Evolutionary conservation across 192 early-diverging fungal species (phyloP), one percentile per base, ranked within the genome.

Genomic region (Backusella tuberculispora): DNA sequence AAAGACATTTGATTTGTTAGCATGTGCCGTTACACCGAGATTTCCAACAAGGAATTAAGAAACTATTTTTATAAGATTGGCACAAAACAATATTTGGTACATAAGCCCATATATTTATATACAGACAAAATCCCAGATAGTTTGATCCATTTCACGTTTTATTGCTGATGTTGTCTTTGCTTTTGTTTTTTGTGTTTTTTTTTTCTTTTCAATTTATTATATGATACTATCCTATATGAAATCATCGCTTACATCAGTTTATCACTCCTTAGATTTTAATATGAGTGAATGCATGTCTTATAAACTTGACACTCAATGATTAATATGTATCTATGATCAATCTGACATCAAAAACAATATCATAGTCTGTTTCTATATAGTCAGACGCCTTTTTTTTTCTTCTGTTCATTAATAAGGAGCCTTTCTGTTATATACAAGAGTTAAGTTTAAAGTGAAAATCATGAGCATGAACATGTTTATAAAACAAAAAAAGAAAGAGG

Each of bases 261-360:
- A n/a, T 26, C 10, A 60, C 53, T 60, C 53, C 53, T 60, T 60
- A 60, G 29, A 19, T 60, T 53, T 60, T 60, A 60, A 60, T 60
- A 60, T 60, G 21, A 5, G 10, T 13, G 4, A 60, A 10, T 60
- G 21, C 53, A 60, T 60, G 24, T 12, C 26, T 60, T 60, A 12
- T 4, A 60, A 60, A 24, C 24, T 60, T 19, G 50, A 53, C 7
- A 53, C 29, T 34, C 29, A 34, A 34, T 34, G 29, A 34, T 24
- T 60, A 13, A 26, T 14, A 34, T 12, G 12, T 60, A 60, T 24
- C 24, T 12, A 24, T 60, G 53, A 60, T 60, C 8, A 60, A 8
- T 13, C 8, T 60, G 53, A 24, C 53, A 26, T 60, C 21, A 6
- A 53, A 53, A 26, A 60, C n/a, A 19, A 53, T 19, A 53, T 4